Conservation (phyloP, 768 basidiomycete genomes). For the Hygrophorus pudorinus region DNA sequence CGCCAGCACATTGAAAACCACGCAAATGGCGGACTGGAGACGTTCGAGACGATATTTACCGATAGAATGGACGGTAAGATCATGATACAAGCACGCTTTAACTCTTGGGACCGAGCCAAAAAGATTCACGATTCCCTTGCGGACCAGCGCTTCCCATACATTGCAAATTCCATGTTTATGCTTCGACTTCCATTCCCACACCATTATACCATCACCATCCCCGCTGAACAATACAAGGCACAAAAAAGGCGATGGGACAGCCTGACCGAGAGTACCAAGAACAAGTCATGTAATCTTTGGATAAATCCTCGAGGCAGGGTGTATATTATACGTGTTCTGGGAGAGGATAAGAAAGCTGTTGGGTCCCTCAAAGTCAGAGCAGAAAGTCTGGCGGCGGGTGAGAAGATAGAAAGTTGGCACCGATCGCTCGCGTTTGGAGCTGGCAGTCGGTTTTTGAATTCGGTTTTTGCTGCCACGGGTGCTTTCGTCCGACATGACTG, state of each 20-base stretch:
- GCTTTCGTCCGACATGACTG: slow-evolving; percentile 38
- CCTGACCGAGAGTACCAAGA: slow-evolving; percentile 24
- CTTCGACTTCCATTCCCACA: slow-evolving; percentile 37
- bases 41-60: slow-evolving; percentile 16
- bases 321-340: slow-evolving; percentile 31
- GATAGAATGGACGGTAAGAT: slow-evolving; percentile 19
- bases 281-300: slow-evolving; percentile 23
- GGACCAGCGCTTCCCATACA: slow-evolving; percentile 17
- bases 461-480: slow-evolving; percentile 24
- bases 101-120: slow-evolving; percentile 38
- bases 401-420: slow-evolving; percentile 44
- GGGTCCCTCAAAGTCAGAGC: slow-evolving; percentile 53
- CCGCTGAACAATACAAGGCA: slow-evolving; percentile 37
- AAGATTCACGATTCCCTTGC: slow-evolving; percentile 26
- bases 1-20: slow-evolving; percentile 15
- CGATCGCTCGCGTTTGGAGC: slow-evolving; percentile 22
- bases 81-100: slow-evolving; percentile 34
- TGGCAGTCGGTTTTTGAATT: slow-evolving; percentile 25
- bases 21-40: slow-evolving; percentile 11
- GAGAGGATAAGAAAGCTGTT: slow-evolving; percentile 41
- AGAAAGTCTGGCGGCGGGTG: slow-evolving; percentile 43
- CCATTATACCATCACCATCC: slow-evolving; percentile 40
- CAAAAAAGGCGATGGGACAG: slow-evolving; percentile 41
- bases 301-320: slow-evolving; percentile 16
- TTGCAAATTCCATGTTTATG: slow-evolving; percentile 25